Evolutionary conservation across 768 basidiomycete species (phyloP), one percentile per base, ranked within the genome.

Genomic region (Pleurotus sapidus): DNA sequence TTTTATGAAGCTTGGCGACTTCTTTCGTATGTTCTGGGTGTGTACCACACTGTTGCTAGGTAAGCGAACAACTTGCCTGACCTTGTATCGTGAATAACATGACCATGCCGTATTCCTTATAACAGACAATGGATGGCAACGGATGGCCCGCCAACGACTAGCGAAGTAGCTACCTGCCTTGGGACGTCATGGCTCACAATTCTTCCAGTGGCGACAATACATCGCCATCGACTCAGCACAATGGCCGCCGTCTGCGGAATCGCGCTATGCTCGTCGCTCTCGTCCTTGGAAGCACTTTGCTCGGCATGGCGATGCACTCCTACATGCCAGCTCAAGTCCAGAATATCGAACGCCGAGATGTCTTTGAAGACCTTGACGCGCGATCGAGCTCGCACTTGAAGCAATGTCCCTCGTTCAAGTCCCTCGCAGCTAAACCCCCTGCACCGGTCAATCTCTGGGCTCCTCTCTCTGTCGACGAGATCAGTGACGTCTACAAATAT

Each of bases 401-500:
- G 30, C 72, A 72, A 48, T 82, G 81, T 53, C 59, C 63, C 2
- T 54, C 77, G 3, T 56, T 54, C 18, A 54, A 64, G 2, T 68
- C 72, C 20, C 73, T 60, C 11, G 51, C 56, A 14, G 79, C 77
- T 0, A 62, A 60, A 0, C 73, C 77, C 2, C 80, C 81, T 7
- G 74, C 73, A 2, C 72, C 73, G 3, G 56, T 68, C 39, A 84
- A 86, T 60, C 70, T 78, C 9, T 86, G 84, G 83, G 71, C 76
- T 5, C 77, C 81, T 9, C 73, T 86, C 48, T 70, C 76, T 3
- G 56, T 80, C 30, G 43, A 65, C 3, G 81, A 85, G 58, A 77
- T 77, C 3, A 68, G 57, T 40, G 68, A 67, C 46, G 60, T 67
- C 7, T 68, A 71, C 47, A 64, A 61, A 15, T 62, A 67, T 55